Conservation (phyloP, 768 basidiomycete genomes). For the Sporobolomyces phaffii region DNA sequence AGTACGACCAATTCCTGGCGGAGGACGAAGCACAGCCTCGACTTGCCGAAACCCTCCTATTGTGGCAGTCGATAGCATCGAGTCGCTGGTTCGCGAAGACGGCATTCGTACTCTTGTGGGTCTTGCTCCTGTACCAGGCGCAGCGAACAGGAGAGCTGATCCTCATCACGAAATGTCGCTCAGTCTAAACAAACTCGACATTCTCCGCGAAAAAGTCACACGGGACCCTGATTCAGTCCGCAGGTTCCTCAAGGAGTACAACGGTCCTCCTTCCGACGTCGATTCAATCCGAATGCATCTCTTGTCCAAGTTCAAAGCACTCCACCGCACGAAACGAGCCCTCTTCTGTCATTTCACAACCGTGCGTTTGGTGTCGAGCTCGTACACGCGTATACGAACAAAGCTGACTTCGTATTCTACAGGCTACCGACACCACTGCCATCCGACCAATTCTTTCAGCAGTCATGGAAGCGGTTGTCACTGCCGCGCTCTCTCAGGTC, state of each 20-base stretch:
- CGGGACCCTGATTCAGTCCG: conserved; percentile 63
- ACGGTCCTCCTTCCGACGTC: conserved; percentile 67
- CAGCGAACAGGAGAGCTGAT: too few relatives aligned
- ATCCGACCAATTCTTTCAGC: conserved; percentile 22
- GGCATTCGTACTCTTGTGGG: conserved; percentile 59
- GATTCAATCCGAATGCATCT: conserved; percentile 79
- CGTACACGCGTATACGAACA: too few relatives aligned
- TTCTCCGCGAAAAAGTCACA: conserved; percentile 59
- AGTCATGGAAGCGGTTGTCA: conserved; percentile 20
- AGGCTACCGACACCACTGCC: conserved; percentile 27
- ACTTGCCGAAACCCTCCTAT: conserved; percentile 89
- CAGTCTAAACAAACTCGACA: conserved; percentile 60
- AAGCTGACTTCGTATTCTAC: neutral
- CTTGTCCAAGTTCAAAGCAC: conserved; percentile 69
- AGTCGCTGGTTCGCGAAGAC: conserved; percentile 79
- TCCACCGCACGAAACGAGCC: conserved; percentile 68
- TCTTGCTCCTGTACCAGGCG: too few relatives aligned
- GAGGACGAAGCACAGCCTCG: conserved; percentile 56
- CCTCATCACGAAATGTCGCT: too few relatives aligned
- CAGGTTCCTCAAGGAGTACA: conserved; percentile 85
- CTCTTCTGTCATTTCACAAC: conserved; percentile 44
- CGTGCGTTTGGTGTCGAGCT: conserved; percentile 6
- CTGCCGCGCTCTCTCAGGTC: neutral
- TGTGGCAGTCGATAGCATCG: conserved; percentile 54
- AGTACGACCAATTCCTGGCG: conserved; percentile 91